These are phyloP conservation scores for Schizothecium vesticola DNA, from an alignment of 495 filamentous ascomycete genomes.

Conservation along the genomic window DNA sequence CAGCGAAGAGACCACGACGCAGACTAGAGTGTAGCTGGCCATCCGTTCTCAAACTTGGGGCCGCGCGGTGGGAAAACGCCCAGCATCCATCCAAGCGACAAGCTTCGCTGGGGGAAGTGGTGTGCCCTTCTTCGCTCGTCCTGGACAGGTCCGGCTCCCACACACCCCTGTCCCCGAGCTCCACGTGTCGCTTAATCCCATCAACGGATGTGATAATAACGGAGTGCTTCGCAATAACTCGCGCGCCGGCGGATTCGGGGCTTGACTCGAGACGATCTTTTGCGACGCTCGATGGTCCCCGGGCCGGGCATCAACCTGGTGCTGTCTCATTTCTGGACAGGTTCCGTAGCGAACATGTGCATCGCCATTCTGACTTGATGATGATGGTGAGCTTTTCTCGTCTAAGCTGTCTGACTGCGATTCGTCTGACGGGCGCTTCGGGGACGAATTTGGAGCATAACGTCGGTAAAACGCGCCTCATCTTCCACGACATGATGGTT, in stretches of 20 bases:
- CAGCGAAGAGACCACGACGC: too few species aligned
- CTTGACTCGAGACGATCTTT: background rate
- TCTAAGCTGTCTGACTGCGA: background rate
- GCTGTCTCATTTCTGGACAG: background rate
- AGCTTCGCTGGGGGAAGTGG: conserved; percentile 10
- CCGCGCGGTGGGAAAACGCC: background rate
- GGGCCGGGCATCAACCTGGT: background rate
- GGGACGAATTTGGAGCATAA: background rate
- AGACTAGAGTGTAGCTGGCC: background rate
- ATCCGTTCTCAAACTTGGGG: background rate
- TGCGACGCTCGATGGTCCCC: background rate
- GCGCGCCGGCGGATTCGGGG: background rate
- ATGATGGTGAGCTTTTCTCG: background rate
- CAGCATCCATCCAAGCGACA: background rate
- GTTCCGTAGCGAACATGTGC: background rate
- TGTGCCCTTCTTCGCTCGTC: background rate
- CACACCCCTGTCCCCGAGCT: background rate
- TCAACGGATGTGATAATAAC: background rate
- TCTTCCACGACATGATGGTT: background rate
- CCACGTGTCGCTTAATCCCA: background rate
- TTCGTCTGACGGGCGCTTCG: background rate
- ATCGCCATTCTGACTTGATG: background rate
- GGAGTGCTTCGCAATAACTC: background rate
- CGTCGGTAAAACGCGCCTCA: background rate
- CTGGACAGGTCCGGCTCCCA: too few species aligned